phyloP scores from a whole-genome alignment of 2,329 filamentous ascomycete species.

The Aspergillus fijiensis region DNA sequence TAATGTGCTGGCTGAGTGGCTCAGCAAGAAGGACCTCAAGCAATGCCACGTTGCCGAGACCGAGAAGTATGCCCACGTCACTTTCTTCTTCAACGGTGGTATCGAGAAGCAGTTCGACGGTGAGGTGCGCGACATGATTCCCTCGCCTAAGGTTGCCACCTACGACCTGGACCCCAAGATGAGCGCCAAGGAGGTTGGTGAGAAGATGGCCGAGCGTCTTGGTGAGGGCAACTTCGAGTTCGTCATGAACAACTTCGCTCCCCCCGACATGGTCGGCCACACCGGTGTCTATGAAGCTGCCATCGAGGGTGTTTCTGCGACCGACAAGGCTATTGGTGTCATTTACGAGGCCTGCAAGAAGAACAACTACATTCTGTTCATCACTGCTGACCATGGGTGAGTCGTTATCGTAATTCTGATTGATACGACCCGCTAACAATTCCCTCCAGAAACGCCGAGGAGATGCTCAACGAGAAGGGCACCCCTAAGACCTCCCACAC shows the following conservation, averaged over 20 bases:
- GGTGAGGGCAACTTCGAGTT: conserved; percentile 86
- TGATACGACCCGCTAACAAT: neutral
- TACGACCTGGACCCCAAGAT: conserved; percentile 96
- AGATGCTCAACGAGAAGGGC: conserved; percentile 96
- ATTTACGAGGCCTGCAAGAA: conserved; percentile 94
- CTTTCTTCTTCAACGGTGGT: conserved; percentile 99
- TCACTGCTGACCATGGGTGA: conserved; percentile 90
- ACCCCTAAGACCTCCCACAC: conserved; percentile 98
- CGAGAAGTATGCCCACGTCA: conserved; percentile 99
- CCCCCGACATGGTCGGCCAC: conserved; percentile 98
- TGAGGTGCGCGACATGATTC: conserved; percentile 89
- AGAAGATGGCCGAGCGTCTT: conserved; percentile 86
- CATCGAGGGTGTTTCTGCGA: conserved; percentile 77
- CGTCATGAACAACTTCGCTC: conserved; percentile 99
- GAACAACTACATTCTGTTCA: conserved; percentile 87
- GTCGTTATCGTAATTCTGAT: conserved; percentile 24
- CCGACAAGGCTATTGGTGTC: conserved; percentile 88
- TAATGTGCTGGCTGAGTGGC: conserved; percentile 97
- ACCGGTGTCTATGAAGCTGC: conserved; percentile 96
- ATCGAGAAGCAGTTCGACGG: conserved; percentile 94
- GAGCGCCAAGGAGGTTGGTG: conserved; percentile 85
- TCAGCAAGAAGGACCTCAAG: conserved; percentile 82
- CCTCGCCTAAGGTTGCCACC: conserved; percentile 90
- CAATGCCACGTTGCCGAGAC: conserved; percentile 98
- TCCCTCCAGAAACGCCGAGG: conserved; percentile 74